Evolutionary conservation across 345 rosid genomes (phyloP), one percentile per base, ranked within the genome.

Genomic region (Ceriops zippeliana): DNA sequence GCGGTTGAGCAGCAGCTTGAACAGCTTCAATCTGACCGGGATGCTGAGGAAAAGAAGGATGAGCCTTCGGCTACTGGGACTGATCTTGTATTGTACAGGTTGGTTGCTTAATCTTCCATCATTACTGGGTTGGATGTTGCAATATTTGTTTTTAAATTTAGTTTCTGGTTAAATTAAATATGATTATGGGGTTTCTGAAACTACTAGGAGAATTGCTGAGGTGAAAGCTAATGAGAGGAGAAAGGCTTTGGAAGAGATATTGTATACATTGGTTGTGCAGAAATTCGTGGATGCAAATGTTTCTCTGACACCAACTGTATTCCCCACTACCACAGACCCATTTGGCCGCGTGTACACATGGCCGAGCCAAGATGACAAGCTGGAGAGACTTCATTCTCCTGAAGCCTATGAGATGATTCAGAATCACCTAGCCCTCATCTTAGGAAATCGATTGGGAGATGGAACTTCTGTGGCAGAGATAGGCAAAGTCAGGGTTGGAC

Each of bases 351-450:
- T 87, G 61, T 91, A 90, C 35, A 37, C 75, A 0, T 85, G 97
- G 98, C 88, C 92, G 1, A 80, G 78, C 67, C 83, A 91, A 76
- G 90, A 81, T 9, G 90, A 85, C 60, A 83, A 81, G 62, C 91
- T 95, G 13, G 86, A 86, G 81, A 77, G 67, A 30, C 92, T 95
- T 74, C 99, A 95, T 80, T 95, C 99, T 0, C 58, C 86, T 3
- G 99, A 95, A 77, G 93, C 97, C 59, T 90, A 84, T 57, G 98
- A 95, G 80, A 95, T 95, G 99, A 90, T 95, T 75, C 99, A 89
- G 83, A 90, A 87, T 78, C 99, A 95, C 75, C 75, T 95, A 49
- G 77, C 98, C 52, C 79, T 95, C 5, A 92, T 95, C 64, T 78
- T 95, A 52, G 96, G 97, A 58, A 89, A 79, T 73, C 81, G 90